Evolutionary conservation across 352 stramenopile species (phyloP).

Genomic region (Pythium sukuiense): DNA sequence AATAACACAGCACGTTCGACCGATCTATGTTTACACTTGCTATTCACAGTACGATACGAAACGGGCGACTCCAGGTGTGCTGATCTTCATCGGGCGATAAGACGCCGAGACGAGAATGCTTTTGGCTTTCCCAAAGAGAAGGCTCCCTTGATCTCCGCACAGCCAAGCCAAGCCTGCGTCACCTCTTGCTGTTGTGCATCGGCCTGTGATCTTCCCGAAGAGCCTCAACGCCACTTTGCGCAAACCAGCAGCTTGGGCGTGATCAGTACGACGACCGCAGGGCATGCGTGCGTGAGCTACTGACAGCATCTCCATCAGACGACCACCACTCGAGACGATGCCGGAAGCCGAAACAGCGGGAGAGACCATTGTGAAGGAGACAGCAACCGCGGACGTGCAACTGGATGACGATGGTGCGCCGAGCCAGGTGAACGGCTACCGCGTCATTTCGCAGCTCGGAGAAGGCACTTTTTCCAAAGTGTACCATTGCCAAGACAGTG

Average conservation of each 20-base stretch:
- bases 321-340: background rate
- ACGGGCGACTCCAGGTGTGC: background rate
- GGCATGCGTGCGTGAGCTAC: background rate
- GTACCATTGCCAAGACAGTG: slow-evolving; percentile 56
- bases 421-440: slow-evolving; percentile 78
- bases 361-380: slow-evolving; percentile 53
- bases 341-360: slow-evolving; percentile 18
- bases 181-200: too few species aligned
- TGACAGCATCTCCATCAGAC: background rate
- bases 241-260: too few species aligned
- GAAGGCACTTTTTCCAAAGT: slow-evolving; percentile 83
- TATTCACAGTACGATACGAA: background rate
- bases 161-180: background rate
- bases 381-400: slow-evolving; percentile 55
- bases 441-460: slow-evolving; percentile 56
- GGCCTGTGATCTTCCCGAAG: too few species aligned
- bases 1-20: background rate
- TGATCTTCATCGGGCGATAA: background rate
- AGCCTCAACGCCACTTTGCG: too few species aligned
- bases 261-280: background rate
- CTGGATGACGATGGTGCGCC: slow-evolving; percentile 56
- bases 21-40: background rate
- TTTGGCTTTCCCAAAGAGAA: background rate
- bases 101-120: background rate
- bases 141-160: background rate